phyloP scores from a whole-genome alignment of 345 rosid genomes.

The Populus alba region DNA sequence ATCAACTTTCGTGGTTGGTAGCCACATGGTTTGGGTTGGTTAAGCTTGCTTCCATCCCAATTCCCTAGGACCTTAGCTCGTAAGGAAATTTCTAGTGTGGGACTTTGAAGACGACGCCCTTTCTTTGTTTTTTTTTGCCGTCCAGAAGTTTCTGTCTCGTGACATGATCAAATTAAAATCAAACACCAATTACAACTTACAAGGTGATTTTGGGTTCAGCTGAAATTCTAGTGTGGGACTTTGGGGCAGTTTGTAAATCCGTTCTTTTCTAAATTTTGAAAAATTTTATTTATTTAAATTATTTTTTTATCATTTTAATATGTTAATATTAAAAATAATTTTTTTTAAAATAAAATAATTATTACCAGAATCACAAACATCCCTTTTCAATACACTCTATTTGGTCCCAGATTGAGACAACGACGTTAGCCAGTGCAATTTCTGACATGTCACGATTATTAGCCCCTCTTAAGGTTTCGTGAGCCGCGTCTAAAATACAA shows the following conservation, averaged over 20 bases:
- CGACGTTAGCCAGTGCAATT: background rate
- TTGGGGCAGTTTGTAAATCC: no score
- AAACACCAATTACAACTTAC: background rate
- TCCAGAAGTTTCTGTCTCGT: background rate
- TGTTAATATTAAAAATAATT: no score
- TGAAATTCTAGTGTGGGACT: no score
- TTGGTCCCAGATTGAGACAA: background rate
- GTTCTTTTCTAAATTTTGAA: no score
- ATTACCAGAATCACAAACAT: no score
- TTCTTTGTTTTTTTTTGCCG: background rate
- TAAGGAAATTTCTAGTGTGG: background rate
- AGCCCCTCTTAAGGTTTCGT: no score
- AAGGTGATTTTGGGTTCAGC: background rate
- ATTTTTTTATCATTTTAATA: no score
- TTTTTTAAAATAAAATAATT: no score
- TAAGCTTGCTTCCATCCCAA: background rate
- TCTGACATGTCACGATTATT: background rate
- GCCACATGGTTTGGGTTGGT: background rate
- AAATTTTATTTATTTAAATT: no score
- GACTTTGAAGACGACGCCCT: background rate
- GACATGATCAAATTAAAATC: background rate
- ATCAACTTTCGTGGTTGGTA: background rate
- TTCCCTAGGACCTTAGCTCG: conserved; percentile 2
- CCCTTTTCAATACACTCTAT: no score
- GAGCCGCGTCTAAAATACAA: background rate